phyloP scores from a whole-genome alignment of 2,329 filamentous ascomycete species.

The Fusarium palustre region DNA sequence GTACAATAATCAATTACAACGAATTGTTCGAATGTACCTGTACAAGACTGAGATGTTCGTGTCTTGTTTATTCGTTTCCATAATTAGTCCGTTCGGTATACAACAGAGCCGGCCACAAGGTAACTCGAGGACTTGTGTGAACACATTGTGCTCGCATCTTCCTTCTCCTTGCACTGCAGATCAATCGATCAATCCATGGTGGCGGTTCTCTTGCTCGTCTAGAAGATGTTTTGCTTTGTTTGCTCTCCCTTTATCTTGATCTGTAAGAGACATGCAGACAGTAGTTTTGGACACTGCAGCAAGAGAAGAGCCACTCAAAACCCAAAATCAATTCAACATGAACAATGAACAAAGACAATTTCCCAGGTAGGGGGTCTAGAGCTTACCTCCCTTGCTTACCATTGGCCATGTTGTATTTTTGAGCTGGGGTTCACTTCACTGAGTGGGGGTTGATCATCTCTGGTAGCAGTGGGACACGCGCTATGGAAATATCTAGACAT shows the following conservation, averaged over 20 bases:
- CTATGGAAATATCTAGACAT: slow-evolving; percentile 4
- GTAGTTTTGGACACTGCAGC: background rate
- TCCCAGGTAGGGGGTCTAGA: slow-evolving; percentile 41
- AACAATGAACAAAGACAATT: slow-evolving; percentile 42
- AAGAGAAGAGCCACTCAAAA: background rate
- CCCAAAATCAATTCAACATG: slow-evolving; percentile 22
- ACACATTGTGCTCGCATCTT: background rate
- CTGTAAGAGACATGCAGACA: slow-evolving; percentile 2
- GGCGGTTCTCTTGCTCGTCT: background rate
- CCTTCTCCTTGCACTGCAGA: background rate
- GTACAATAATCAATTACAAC: background rate
- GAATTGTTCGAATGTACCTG: background rate
- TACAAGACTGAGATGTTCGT: slow-evolving; percentile 1
- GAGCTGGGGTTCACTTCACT: slow-evolving; percentile 12
- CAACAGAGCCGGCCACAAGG: background rate
- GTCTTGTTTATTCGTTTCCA: slow-evolving; percentile 18
- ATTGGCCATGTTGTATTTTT: slow-evolving; percentile 35
- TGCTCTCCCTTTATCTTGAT: background rate
- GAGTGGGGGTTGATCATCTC: slow-evolving; percentile 27
- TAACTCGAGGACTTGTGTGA: background rate
- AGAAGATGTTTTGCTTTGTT: slow-evolving; percentile 30
- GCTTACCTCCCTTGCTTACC: background rate
- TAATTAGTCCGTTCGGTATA: slow-evolving; percentile 9
- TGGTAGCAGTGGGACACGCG: slow-evolving; percentile 12
- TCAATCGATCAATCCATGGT: background rate